These are phyloP conservation scores for Kalmanozyma brasiliensis DNA, from an alignment of 1,284 basidiomycete genomes.

Conservation along the genomic window DNA sequence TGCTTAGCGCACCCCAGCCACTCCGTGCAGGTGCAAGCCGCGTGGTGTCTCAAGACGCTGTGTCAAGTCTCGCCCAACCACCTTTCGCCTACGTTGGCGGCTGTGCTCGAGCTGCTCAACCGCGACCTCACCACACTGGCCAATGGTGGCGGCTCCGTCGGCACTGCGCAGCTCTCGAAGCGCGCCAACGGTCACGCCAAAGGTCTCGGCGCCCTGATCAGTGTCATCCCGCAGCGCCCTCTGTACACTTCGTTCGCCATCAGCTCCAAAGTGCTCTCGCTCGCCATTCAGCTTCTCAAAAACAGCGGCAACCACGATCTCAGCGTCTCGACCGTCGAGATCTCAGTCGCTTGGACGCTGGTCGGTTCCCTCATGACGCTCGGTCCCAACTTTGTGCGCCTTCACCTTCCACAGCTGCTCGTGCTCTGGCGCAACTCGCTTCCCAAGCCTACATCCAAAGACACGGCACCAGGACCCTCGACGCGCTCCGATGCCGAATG, in stretches of 20 bases:
- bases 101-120: slow-evolving; percentile 80
- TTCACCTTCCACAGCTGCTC: slow-evolving; percentile 89
- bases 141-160: slow-evolving; percentile 53
- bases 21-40: slow-evolving; percentile 82
- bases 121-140: slow-evolving; percentile 76
- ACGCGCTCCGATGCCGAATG: slow-evolving; percentile 76
- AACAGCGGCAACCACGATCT: slow-evolving; percentile 90
- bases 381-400: slow-evolving; percentile 90
- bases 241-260: slow-evolving; percentile 95
- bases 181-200: slow-evolving; percentile 88
- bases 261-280: slow-evolving; percentile 87
- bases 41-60: slow-evolving; percentile 88
- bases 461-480: slow-evolving; percentile 75
- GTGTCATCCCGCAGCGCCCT: slow-evolving; percentile 84
- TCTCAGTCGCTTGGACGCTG: slow-evolving; percentile 93
- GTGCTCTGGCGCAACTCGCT: slow-evolving; percentile 97
- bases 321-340: slow-evolving; percentile 81
- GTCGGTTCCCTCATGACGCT: slow-evolving; percentile 91
- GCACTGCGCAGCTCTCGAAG: slow-evolving; percentile 76
- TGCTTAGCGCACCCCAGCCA: slow-evolving; percentile 88
- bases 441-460: slow-evolving; percentile 91
- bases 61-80: slow-evolving; percentile 87
- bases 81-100: slow-evolving; percentile 80
- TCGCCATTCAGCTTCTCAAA: slow-evolving; percentile 89
- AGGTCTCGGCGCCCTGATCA: slow-evolving; percentile 86